These are phyloP conservation scores for Schizopora paradoxa DNA, from an alignment of 1,284 basidiomycete genomes.

Conservation along the genomic window DNA sequence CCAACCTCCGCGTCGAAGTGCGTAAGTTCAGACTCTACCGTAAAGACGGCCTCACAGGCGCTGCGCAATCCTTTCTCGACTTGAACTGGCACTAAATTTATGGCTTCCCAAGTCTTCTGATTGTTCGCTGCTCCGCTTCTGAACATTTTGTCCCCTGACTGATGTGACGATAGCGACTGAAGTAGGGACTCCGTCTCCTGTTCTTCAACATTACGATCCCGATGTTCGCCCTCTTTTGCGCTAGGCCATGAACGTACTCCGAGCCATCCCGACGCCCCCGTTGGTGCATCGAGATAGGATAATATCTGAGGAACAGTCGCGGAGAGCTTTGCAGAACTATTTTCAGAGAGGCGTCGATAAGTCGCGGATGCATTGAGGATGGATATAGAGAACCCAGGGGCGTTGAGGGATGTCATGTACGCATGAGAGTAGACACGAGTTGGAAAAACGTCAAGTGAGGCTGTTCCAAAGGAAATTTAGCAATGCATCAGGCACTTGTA, in stretches of 20 bases:
- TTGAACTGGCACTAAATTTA: conserved; percentile 14
- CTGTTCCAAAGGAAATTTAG: not conserved
- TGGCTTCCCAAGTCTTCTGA: not conserved
- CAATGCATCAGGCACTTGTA: not conserved
- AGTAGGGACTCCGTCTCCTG: conserved; percentile 9
- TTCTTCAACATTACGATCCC: conserved; percentile 8
- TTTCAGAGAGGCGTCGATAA: not conserved
- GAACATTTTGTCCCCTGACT: conserved; percentile 11
- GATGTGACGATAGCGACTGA: not conserved
- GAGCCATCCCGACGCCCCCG: conserved; percentile 35
- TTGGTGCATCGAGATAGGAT: conserved; percentile 35
- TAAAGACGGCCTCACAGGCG: conserved; percentile 32
- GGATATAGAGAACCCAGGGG: conserved; percentile 40
- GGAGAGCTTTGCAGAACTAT: conserved; percentile 18
- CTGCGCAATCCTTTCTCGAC: conserved; percentile 26
- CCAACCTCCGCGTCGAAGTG: conserved; percentile 36
- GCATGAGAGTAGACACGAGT: conserved; percentile 24
- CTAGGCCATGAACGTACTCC: conserved; percentile 26
- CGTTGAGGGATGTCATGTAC: conserved; percentile 43
- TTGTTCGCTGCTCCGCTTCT: conserved; percentile 3
- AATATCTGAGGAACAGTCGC: conserved; percentile 25
- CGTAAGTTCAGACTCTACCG: conserved; percentile 36
- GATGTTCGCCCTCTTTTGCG: not conserved
- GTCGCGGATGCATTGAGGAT: conserved; percentile 29
- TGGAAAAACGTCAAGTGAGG: conserved; percentile 2